A percentile compares a stretch with the other conserved stretches of the same genome.
Conservation (phyloP, 805 yeast species). For the Nakazawaea wickerhamii region DNA sequence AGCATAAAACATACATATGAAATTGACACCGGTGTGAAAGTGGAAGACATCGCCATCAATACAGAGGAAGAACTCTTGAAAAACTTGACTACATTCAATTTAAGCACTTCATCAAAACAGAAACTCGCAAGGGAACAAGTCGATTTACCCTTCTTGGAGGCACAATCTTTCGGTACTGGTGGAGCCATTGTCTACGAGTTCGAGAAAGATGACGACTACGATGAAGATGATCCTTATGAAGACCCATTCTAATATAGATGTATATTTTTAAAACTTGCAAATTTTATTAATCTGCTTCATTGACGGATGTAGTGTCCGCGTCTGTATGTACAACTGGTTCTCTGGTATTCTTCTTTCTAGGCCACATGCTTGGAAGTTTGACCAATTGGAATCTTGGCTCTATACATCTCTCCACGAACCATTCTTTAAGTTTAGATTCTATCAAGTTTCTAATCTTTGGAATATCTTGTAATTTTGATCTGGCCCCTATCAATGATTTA, state of each 20-base stretch:
- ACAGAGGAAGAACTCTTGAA: conserved; percentile 53
- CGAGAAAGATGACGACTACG: conserved; percentile 96
- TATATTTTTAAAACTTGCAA: background rate
- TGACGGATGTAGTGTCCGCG: background rate
- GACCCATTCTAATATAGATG: conserved; percentile 67
- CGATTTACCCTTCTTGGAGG: conserved; percentile 85
- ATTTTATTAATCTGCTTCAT: background rate
- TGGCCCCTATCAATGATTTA: conserved; percentile 86
- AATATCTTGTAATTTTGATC: conserved; percentile 86
- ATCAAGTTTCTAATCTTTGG: conserved; percentile 86
- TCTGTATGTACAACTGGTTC: conserved; percentile 22
- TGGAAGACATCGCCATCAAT: conserved; percentile 21
- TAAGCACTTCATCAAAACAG: conserved; percentile 71
- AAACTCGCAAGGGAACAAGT: conserved; percentile 76
- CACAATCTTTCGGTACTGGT: conserved; percentile 73
- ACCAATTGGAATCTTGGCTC: conserved; percentile 90
- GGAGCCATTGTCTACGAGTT: conserved; percentile 96
- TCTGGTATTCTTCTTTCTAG: conserved; percentile 54
- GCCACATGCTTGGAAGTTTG: conserved; percentile 84
- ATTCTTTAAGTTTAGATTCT: conserved; percentile 73
- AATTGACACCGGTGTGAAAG: conserved; percentile 21
- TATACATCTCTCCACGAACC: conserved; percentile 91
- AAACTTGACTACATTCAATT: conserved; percentile 82
- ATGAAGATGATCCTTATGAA: conserved; percentile 96
- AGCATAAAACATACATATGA: conserved; percentile 31